Evolutionary conservation across 2,329 filamentous ascomycete genomes (phyloP).

Genomic region (Monosporascus sp.): DNA sequence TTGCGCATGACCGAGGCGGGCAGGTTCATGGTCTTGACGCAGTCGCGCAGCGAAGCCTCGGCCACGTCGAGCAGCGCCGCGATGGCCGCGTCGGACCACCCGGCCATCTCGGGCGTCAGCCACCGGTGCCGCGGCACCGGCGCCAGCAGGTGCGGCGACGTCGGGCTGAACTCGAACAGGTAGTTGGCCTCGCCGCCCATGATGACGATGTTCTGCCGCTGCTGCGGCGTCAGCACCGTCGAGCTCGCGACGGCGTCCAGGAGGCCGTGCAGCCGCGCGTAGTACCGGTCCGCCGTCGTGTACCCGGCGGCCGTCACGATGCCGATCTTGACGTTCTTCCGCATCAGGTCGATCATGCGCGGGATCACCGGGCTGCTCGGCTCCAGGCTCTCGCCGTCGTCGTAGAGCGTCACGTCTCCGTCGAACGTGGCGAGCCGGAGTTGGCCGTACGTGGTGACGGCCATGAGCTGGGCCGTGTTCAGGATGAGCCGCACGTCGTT

Average conservation of each 20-base stretch:
- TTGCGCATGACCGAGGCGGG: slow-evolving; percentile 80
- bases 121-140: slow-evolving; percentile 63
- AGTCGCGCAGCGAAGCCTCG: slow-evolving; percentile 77
- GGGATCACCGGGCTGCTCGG: slow-evolving; percentile 72
- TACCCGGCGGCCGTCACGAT: slow-evolving; percentile 98
- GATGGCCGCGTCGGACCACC: slow-evolving; percentile 75
- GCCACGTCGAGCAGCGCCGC: slow-evolving; percentile 79
- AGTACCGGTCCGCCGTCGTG: slow-evolving; percentile 80
- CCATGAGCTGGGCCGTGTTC: slow-evolving; percentile 93
- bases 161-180: slow-evolving; percentile 72
- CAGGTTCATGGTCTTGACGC: slow-evolving; percentile 71
- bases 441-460: slow-evolving; percentile 67
- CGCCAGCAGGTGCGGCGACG: slow-evolving; percentile 60
- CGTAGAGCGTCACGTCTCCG: slow-evolving; percentile 94
- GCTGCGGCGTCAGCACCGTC: slow-evolving; percentile 52
- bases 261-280: slow-evolving; percentile 78
- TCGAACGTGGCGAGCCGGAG: slow-evolving; percentile 92
- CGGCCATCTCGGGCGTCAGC: slow-evolving; percentile 72
- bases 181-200: slow-evolving; percentile 97
- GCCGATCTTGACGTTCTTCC: slow-evolving; percentile 74
- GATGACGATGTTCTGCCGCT: slow-evolving; percentile 77
- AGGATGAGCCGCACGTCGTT: slow-evolving; percentile 91
- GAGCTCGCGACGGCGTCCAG: slow-evolving; percentile 69
- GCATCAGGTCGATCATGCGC: slow-evolving; percentile 63
- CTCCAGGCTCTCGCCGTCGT: slow-evolving; percentile 76